Evolutionary conservation across 805 yeast species (phyloP), one percentile per base, ranked within the genome.

Genomic region (Alloascoidea africana): DNA sequence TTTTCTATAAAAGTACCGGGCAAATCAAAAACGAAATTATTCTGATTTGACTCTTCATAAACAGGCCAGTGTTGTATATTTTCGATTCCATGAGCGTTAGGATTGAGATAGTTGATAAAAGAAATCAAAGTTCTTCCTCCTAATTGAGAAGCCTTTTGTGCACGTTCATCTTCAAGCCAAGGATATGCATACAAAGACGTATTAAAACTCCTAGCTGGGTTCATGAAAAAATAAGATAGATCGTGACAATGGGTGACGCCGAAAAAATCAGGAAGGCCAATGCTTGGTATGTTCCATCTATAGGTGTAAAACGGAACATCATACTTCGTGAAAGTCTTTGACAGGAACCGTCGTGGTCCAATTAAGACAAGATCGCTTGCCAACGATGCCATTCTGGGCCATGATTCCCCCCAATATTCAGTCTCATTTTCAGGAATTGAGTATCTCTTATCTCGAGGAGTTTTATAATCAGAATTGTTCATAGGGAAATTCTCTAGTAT

Each of bases 191-290:
- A 23, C n/a, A 23, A 23, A 8, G 30, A 23, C 8, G n/a, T 23
- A n/a, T n/a, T n/a, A 23, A 8, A 23, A 8, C n/a, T 23, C 8
- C 13, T 23, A 8, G 30, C 8, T 23, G 30, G 30, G n/a, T 23
- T 23, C n/a, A 23, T 23, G 30, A 23, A 23, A 23, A 23, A 23
- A 23, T 23, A 23, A 8, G 30, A 23, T 23, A 23, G n/a, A 23
- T 23, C 30, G n/a, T 23, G 30, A 23, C 30, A 23, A n/a, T 23
- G 30, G n/a, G 30, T 23, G n/a, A 23, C 30, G n/a, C 30, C 30
- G n/a, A 23, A 23, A n/a, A 23, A 23, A 23, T 23, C 30, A 23
- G 30, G 30, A 8, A 23, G n/a, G n/a, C 30, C 30, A 8, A 8
- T 23, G 13, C 30, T n/a, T 23, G 8, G 8, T 8, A 23, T n/a